Conservation (phyloP, 176 grass and related monocot genomes). For the Thalia dealbata region DNA sequence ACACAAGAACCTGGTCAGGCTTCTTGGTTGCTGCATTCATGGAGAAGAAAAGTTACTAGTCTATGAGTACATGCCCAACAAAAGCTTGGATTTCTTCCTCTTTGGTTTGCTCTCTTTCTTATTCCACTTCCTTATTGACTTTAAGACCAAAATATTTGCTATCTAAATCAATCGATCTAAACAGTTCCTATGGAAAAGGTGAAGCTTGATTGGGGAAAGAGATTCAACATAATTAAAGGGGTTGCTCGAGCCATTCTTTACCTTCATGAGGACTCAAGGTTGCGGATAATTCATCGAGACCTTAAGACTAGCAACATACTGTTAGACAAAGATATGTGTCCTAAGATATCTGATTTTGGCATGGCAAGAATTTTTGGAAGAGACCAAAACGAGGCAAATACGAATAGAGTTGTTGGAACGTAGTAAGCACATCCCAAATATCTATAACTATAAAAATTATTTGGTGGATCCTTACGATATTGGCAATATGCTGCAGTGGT, state of each 20-base stretch:
- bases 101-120: background rate
- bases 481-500: background rate
- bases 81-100: slow-evolving; percentile 10
- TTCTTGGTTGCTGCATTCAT: slow-evolving; percentile 7
- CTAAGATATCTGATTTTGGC: slow-evolving; percentile 1
- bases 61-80: slow-evolving; percentile 10
- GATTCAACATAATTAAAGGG: slow-evolving; percentile 2
- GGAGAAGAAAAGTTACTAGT: background rate
- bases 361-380: background rate
- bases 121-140: no score
- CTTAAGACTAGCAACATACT: slow-evolving; percentile 4
- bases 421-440: background rate
- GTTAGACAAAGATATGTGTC: background rate
- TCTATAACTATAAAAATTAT: background rate
- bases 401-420: background rate
- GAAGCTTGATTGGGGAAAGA: background rate
- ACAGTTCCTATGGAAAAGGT: background rate
- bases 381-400: slow-evolving; percentile 1
- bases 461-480: background rate
- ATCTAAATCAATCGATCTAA: background rate
- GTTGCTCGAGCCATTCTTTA: slow-evolving; percentile 1
- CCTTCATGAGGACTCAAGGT: background rate
- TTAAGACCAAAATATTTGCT: background rate
- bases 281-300: background rate
- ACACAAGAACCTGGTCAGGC: slow-evolving; percentile 4